Percentiles rank a stretch among this genome's conserved stretches.
These are phyloP conservation scores for Trichoderma hamatum DNA, from an alignment of 2,329 filamentous ascomycete species.

Conservation along the genomic window DNA sequence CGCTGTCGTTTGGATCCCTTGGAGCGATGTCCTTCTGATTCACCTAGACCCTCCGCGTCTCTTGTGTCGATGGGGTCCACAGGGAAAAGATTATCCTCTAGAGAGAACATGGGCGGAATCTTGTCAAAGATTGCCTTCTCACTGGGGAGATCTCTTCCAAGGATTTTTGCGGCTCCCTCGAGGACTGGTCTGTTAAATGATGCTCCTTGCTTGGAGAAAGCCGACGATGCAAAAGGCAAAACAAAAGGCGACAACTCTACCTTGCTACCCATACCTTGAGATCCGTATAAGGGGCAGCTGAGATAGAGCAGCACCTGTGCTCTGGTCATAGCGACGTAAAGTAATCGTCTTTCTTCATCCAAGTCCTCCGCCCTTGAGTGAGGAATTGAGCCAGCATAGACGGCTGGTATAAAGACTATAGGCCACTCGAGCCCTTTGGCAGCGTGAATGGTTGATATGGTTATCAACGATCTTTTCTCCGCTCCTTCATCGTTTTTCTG, in stretches of 20 bases:
- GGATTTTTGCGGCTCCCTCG: slow-evolving; percentile 69
- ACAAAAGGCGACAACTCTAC: slow-evolving; percentile 75
- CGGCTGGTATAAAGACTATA: slow-evolving; percentile 86
- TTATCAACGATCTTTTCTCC: slow-evolving; percentile 67
- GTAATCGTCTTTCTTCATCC: slow-evolving; percentile 82
- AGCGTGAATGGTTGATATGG: slow-evolving; percentile 94
- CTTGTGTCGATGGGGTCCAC: slow-evolving; percentile 58
- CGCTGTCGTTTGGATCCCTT: slow-evolving; percentile 39
- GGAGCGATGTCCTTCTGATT: slow-evolving; percentile 30
- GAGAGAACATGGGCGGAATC: slow-evolving; percentile 56
- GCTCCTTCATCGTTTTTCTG: slow-evolving; percentile 64
- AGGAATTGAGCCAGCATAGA: slow-evolving; percentile 88
- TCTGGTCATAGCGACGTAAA: slow-evolving; percentile 97
- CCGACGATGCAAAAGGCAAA: slow-evolving; percentile 46
- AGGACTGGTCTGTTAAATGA: slow-evolving; percentile 66
- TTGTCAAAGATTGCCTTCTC: slow-evolving; percentile 56
- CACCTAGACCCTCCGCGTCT: slow-evolving; percentile 31
- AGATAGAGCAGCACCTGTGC: slow-evolving; percentile 85
- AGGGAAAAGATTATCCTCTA: slow-evolving; percentile 71
- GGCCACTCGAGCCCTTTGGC: slow-evolving; percentile 98
- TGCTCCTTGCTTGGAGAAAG: slow-evolving; percentile 66
- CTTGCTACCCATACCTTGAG: slow-evolving; percentile 58
- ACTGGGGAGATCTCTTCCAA: slow-evolving; percentile 64
- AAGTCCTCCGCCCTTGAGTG: slow-evolving; percentile 83
- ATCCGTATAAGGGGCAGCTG: slow-evolving; percentile 73